Conservation (phyloP, 1,284 basidiomycete species). For the Takashimella koratensis region DNA sequence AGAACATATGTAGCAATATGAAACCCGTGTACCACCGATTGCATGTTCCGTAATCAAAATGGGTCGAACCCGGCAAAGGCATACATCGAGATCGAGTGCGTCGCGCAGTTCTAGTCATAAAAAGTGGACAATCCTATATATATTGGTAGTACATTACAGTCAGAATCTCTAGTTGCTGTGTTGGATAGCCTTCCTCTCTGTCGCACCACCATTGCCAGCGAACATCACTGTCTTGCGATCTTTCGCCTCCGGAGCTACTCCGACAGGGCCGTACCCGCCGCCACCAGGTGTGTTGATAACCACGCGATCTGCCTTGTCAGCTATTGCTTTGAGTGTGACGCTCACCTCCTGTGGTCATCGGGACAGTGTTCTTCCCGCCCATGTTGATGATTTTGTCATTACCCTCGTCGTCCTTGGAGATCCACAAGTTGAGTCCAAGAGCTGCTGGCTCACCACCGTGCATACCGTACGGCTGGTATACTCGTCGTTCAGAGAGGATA, state of each 20-base stretch:
- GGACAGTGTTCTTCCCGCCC: slow-evolving; percentile 13
- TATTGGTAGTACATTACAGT: too few relatives aligned
- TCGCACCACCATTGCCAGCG: slow-evolving; percentile 1
- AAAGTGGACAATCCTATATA: too few relatives aligned
- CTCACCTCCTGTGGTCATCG: slow-evolving; percentile 25
- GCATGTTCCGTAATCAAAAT: too few relatives aligned
- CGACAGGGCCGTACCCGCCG: slow-evolving; percentile 24
- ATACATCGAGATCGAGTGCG: too few relatives aligned
- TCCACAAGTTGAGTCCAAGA: slow-evolving; percentile 31
- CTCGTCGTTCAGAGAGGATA: slow-evolving; percentile 52
- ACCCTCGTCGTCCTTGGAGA: slow-evolving; percentile 61
- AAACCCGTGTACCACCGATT: too few relatives aligned
- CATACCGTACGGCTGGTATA: slow-evolving; percentile 30
- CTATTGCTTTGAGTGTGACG: slow-evolving; percentile 26
- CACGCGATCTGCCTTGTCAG: too few relatives aligned
- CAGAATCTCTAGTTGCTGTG: not conserved
- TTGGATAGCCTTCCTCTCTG: slow-evolving; percentile 1
- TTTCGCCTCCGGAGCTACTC: not conserved
- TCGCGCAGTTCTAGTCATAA: too few relatives aligned
- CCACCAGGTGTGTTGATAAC: slow-evolving; percentile 38
- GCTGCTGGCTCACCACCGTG: slow-evolving; percentile 25
- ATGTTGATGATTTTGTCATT: slow-evolving; percentile 26
- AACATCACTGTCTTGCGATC: not conserved
- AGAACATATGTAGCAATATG: too few relatives aligned
- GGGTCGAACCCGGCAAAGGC: too few relatives aligned